Conservation (phyloP, 495 filamentous ascomycete genomes). For the Hyaloscypha variabilis region DNA sequence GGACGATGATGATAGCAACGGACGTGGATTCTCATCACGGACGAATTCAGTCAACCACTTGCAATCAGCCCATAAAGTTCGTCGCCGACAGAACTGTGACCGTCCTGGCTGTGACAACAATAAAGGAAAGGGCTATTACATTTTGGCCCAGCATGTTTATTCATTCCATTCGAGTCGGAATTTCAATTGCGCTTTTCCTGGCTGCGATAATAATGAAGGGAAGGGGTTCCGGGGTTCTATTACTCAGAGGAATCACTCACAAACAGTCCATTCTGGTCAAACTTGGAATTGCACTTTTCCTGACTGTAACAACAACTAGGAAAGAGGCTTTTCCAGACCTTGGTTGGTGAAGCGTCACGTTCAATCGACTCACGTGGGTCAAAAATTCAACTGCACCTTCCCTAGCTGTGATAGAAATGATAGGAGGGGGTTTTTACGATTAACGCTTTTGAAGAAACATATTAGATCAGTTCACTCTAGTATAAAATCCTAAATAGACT, state of each 20-base stretch:
- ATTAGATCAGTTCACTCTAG: too few species aligned
- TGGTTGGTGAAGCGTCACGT: background rate
- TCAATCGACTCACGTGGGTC: background rate
- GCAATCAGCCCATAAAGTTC: background rate
- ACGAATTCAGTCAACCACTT: background rate
- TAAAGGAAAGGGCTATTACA: background rate
- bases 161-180: background rate
- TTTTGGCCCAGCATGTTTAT: background rate
- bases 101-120: conserved; percentile 2
- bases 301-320: background rate
- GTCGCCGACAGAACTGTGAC: background rate
- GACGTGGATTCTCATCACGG: background rate
- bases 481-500: too few species aligned
- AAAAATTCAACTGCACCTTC: conserved; percentile 6
- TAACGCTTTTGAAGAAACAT: too few species aligned
- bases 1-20: background rate
- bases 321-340: background rate
- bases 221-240: conserved; percentile 1
- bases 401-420: conserved; percentile 1
- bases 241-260: background rate
- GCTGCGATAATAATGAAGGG: background rate
- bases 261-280: background rate
- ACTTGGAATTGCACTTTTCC: background rate
- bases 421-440: background rate
- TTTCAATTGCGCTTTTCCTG: background rate